Evolutionary conservation across 2,329 filamentous ascomycete species (phyloP).

Genomic region (Pochonia chlamydosporia): DNA sequence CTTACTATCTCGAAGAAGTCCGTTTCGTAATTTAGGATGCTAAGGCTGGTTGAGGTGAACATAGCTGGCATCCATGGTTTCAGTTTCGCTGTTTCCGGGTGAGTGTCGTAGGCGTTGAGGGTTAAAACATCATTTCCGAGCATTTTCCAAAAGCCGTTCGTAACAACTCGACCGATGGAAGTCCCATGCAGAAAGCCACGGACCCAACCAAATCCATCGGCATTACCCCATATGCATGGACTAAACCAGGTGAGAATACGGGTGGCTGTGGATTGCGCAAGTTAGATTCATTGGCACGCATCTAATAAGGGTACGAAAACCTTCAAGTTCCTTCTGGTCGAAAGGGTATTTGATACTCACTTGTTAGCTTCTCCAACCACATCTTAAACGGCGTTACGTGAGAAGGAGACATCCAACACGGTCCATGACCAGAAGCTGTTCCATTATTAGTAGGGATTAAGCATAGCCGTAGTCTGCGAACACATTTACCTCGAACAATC

Average conservation of each 20-base stretch:
- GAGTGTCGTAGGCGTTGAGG: slow-evolving; percentile 47
- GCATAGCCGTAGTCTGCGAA: too few species aligned
- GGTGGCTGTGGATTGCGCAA: slow-evolving; percentile 31
- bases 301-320: too few species aligned
- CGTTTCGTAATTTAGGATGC: slow-evolving; percentile 54
- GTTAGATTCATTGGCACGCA: too few species aligned
- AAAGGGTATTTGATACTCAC: too few species aligned
- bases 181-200: slow-evolving; percentile 53
- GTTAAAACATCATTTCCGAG: slow-evolving; percentile 49
- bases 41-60: slow-evolving; percentile 49
- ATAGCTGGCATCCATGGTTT: slow-evolving; percentile 46
- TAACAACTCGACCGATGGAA: slow-evolving; percentile 49
- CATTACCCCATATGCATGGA: slow-evolving; percentile 65
- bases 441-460: too few species aligned
- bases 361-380: slow-evolving; percentile 62
- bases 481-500: slow-evolving; percentile 48
- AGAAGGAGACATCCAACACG: slow-evolving; percentile 51
- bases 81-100: slow-evolving; percentile 47
- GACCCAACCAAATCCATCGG: slow-evolving; percentile 51
- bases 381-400: slow-evolving; percentile 63
- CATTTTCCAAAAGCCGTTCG: slow-evolving; percentile 51
- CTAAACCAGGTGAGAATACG: slow-evolving; percentile 68
- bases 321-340: too few species aligned
- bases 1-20: slow-evolving; percentile 52
- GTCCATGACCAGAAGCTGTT: slow-evolving; percentile 48